phyloP scores from a whole-genome alignment of 2,329 filamentous ascomycete species.

The Colletotrichum sp. region DNA sequence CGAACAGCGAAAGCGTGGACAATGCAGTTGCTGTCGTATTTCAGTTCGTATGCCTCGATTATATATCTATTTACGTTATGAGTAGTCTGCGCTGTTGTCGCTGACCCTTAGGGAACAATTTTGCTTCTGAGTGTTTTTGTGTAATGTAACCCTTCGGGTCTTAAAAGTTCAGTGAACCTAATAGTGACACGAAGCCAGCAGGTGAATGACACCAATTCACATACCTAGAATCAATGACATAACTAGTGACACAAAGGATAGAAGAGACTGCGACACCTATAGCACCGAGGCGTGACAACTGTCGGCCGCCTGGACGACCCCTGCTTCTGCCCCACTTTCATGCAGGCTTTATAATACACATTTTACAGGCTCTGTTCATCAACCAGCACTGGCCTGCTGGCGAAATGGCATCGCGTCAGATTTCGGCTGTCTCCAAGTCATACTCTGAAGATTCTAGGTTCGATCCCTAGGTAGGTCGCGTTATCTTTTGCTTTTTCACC shows the following conservation, averaged over 20 bases:
- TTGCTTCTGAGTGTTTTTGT: neutral
- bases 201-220: neutral
- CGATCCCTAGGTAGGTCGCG: conserved; percentile 17
- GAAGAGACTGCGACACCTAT: neutral
- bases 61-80: neutral
- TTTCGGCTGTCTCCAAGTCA: conserved; percentile 11
- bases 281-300: neutral
- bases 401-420: conserved; percentile 23
- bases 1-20: neutral
- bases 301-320: neutral
- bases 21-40: neutral
- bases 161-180: neutral
- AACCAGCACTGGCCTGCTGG: conserved; percentile 9
- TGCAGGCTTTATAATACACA: neutral
- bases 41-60: no score
- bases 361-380: rapidly evolving
- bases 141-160: neutral
- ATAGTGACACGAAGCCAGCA: neutral
- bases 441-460: conserved; percentile 21
- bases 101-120: neutral
- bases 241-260: neutral
- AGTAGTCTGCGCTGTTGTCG: neutral
- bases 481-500: neutral
- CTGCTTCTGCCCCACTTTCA: neutral
- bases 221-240: neutral